Base-by-base conservation (phyloP, 805 yeast species). In the Ogataea polymorpha region DNA sequence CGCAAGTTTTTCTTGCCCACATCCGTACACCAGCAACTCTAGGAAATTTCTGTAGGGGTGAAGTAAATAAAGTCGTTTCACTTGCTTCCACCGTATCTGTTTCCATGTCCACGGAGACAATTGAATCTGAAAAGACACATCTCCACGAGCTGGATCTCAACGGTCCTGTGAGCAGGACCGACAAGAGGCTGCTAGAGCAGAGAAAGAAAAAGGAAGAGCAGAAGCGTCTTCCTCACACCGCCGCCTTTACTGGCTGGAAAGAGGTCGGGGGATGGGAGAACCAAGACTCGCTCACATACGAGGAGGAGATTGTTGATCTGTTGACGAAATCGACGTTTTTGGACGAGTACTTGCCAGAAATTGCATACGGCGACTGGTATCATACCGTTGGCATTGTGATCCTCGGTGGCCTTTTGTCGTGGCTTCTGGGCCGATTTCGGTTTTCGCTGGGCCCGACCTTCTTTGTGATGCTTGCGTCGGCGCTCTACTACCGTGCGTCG, bases 291-390 rank as follows among this genome's bases (percentile, higher is more conserved):
- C 67, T 86, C 51, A 79, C 75, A 2, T 63, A 77, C 7, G 86
- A 82, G 26, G 95, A 87, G 59, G 86, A 82, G 53, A 67, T 80
- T 41, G 72, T 76, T 48, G 96, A 89, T 61, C 67, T 89, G 51
- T 64, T 80, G 43, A 72, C 82, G 17, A 74, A 77, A 17, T 80
- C 88, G 15, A 86, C 97, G 0, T 55, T 85, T 25, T 67, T 90
- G 44, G 96, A 89, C 55, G 72, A 77, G 44, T 76, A 82, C 54
- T 66, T 93, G 39, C 95, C 95, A 6, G 83, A 86, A 21, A 70
- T 66, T 26, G 75, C 79, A 12, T 86, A 85, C 54, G 99, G 99
- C 39, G 98, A 93, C 59, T 93, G 99, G 99, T 93, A 83, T 59
- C 98, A 93, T 62, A 82, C 83, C 38, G 81, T 82, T n/a, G 96